Conservation (phyloP, 2,329 filamentous ascomycete species). For the Ilyonectria sp. region DNA sequence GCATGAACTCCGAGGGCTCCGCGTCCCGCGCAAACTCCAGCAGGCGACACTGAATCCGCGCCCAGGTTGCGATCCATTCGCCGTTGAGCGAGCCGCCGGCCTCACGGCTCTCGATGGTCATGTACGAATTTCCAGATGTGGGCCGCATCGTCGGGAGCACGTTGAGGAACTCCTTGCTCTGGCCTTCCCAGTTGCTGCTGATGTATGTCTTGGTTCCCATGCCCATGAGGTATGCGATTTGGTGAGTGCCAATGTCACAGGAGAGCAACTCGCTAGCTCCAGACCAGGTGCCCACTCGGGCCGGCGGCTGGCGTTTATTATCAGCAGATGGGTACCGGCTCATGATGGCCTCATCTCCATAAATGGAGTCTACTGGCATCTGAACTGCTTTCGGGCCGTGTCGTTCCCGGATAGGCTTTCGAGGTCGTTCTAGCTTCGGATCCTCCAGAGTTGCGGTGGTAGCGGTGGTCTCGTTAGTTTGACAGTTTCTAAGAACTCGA, state of each 20-base stretch:
- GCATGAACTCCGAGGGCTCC: slow-evolving; percentile 50
- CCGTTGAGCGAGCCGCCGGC: slow-evolving; percentile 53
- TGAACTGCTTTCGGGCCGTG: neutral
- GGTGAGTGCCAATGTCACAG: slow-evolving; percentile 42
- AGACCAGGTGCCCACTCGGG: slow-evolving; percentile 38
- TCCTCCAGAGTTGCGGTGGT: neutral
- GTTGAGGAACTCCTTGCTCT: slow-evolving; percentile 21
- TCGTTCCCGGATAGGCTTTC: neutral
- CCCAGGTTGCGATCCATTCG: slow-evolving; percentile 54
- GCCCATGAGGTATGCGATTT: slow-evolving; percentile 40
- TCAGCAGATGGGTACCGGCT: neutral
- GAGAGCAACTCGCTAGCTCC: slow-evolving; percentile 45
- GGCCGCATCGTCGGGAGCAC: neutral
- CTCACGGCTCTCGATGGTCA: slow-evolving; percentile 57
- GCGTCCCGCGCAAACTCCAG: slow-evolving; percentile 47
- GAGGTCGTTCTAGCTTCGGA: neutral
- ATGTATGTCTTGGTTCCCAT: slow-evolving; percentile 28
- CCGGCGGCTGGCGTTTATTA: neutral
- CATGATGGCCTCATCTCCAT: neutral
- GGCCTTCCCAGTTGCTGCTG: slow-evolving; percentile 43
- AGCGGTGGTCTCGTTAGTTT: neutral
- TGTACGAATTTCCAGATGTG: neutral
- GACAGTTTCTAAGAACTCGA: neutral
- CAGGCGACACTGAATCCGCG: slow-evolving; percentile 52
- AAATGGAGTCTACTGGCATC: slow-evolving; percentile 8